Conservation (phyloP, 2,329 filamentous ascomycete genomes). For the Fusarium globosum region DNA sequence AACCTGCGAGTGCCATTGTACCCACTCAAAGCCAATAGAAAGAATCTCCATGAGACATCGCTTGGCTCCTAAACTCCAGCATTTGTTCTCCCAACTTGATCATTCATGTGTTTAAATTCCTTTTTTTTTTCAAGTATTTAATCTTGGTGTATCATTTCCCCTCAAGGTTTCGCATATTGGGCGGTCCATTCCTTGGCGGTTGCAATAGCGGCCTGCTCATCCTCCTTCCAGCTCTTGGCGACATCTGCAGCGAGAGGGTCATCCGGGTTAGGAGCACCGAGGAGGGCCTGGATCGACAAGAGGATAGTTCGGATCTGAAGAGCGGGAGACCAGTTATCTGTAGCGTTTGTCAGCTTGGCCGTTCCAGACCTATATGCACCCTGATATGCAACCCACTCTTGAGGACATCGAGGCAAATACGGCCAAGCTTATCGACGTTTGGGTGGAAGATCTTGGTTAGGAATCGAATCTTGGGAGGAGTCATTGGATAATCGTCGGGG, state of each 20-base stretch:
- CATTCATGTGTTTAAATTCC: constrained; percentile 18
- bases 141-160: constrained; percentile 13
- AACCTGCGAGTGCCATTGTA: constrained; percentile 29
- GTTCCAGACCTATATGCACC: neutral
- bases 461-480: constrained; percentile 97
- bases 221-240: constrained; percentile 97
- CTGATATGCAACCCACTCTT: constrained; percentile 75
- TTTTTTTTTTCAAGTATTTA: neutral
- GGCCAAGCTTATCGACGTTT: constrained; percentile 96
- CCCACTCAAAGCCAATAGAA: constrained; percentile 28
- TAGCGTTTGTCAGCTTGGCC: constrained; percentile 22
- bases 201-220: constrained; percentile 90
- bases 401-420: constrained; percentile 95
- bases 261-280: constrained; percentile 96
- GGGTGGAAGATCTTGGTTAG: constrained; percentile 99
- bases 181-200: constrained; percentile 94
- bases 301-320: constrained; percentile 98
- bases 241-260: constrained; percentile 98
- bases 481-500: constrained; percentile 99
- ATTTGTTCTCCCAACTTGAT: constrained; percentile 16
- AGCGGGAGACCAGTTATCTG: constrained; percentile 98
- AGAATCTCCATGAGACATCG: constrained; percentile 25
- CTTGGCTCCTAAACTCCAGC: constrained; percentile 36
- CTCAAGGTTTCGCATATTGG: constrained; percentile 74
- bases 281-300: constrained; percentile 96